Base-by-base conservation (phyloP, 305 asterid genomes). In the Euphrasia arctica region DNA sequence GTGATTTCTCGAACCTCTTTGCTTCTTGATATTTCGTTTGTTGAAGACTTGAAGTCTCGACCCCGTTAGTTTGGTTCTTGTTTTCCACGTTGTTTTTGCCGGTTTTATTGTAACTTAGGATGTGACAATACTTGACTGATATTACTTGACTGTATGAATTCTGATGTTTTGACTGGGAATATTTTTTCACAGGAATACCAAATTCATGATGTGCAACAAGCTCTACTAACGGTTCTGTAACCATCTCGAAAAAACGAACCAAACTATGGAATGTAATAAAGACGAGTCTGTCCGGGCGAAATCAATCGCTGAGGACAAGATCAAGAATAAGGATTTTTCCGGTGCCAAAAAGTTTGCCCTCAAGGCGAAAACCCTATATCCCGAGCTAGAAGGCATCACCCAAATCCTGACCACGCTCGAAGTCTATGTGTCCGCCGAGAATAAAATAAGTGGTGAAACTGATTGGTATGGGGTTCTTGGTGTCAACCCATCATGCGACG, bases 401-500 rank as follows among this genome's bases (percentile, higher is more conserved):
- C 96, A 90, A 42, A 68, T 84, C 77, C 69, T 81, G 80, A 80
- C 91, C 14, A 78, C 88, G 29, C 68, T 88, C 54, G 88, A 88
- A 55, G 86, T 88, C 29, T 84, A 85, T 68, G 48, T 84, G 36
- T 75, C 95, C 68, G 90, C 96, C 4, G 93, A 82, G 75, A 86
- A 86, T 71, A 88, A 81, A 77, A 62, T 86, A 58, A 72, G 82
- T 34, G 90, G 89, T 9, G 95, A 83, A 77, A 77, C 76, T 18
- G 96, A 90, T 67, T 90, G 96, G 96, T 90, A 90, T 65, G 87
- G 84, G n/a, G 84, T 90, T 62, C 95, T 90, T 68, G 83, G 89
- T 32, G 87, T 84, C 67, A 71, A 43, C 65, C 96, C 93, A 31
- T 74, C 86, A 13, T 83, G 79, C 36, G 93, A 90, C 70, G 91